Base-by-base conservation (phyloP, 768 basidiomycete species). In the Candolleomyces aberdarensis region DNA sequence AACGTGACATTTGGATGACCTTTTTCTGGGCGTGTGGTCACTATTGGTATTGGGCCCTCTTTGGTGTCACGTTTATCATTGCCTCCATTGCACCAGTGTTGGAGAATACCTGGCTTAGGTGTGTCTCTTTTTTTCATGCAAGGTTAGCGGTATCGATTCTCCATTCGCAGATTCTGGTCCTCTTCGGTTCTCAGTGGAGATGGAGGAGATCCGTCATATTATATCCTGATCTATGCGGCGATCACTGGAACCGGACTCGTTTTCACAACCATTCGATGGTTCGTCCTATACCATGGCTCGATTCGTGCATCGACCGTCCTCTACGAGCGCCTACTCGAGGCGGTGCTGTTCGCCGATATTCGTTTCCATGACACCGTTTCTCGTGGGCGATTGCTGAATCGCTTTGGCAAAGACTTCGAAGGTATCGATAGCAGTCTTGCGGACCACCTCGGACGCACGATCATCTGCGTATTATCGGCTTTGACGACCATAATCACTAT, bases 341-440 rank as follows among this genome's bases (percentile, higher is more conserved):
- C 86, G 0, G 87, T 96, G 3, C 76, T 97, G 1, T 95, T 95
- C 67, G 92, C 94, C 8, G 85, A 92, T 50, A 87, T 96, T 59
- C 85, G 94, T 46, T 96, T 97, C 80, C 95, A 96, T 66, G 95
- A 97, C 68, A 97, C 94, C 0, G 84, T 92, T 2, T 92, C 89
- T 55, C 85, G 92, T 41, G 95, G 95, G 5, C 85, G 94, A 2
- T 75, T 92, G 10, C 73, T 95, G 41, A 93, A 95, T 65, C 79
- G 93, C 50, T 90, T 91, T 63, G 94, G 94, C 47, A 96, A 96
- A 71, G 94, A 96, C 69, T 91, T 96, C 59, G 93, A 95, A 76
- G 90, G 89, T 26, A 85, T 96, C 52, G 94, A 96, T 69, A 93
- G 91, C 64, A 85, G 70, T 56, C 81, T 94, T 63, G 83, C 94